Evolutionary conservation across 2,329 filamentous ascomycete genomes (phyloP), one percentile per base, ranked within the genome.

Genomic region (Trichophyton benhamiae): DNA sequence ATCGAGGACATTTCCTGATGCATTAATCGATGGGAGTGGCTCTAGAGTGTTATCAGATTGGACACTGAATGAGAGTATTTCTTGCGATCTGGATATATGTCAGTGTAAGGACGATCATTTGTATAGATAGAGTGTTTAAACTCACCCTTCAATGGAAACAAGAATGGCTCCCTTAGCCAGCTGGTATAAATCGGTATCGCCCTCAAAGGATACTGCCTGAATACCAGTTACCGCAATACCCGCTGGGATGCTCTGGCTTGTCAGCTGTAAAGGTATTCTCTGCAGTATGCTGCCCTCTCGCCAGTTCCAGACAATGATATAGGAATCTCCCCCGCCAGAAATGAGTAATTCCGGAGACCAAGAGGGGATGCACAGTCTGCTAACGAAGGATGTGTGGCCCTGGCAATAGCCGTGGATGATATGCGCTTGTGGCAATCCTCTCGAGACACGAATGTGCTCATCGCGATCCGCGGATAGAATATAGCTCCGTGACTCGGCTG

Each of bases 401-500:
- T 96, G 81, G 71, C 92, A 97, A 74, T 88, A 97, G 0, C 81
- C 81, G 73, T 97, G 91, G 65, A 96, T 95, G 63, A 97, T 80
- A 72, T 96, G 87, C 0, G 89, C 80, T 72, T 97, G 91, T 0
- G 89, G 88, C 63, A 85, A 80, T 44, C 87, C 89, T 62, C 90
- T 83, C 57, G 89, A 95, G 20, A 96, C 80, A 42, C 94, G 87
- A 69, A 99, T 92, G 74, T 99, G 94, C 74, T 90, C 85, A 69
- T 89, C 86, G 63, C 86, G 79, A 72, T 89, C 86, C 17, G 83
- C 80, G 11, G 85, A 87, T 55, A 89, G 74, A 57, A 89, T 82
- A 67, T 86, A 87, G 58, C 72, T 77, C 60, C 80, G 78, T n/a
- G 70, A 66, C 42, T 73, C 72, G 17, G 72, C 72, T 66, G 78